Evolutionary conservation across 768 basidiomycete genomes (phyloP).

Genomic region (Coprinopsis cinerea): DNA sequence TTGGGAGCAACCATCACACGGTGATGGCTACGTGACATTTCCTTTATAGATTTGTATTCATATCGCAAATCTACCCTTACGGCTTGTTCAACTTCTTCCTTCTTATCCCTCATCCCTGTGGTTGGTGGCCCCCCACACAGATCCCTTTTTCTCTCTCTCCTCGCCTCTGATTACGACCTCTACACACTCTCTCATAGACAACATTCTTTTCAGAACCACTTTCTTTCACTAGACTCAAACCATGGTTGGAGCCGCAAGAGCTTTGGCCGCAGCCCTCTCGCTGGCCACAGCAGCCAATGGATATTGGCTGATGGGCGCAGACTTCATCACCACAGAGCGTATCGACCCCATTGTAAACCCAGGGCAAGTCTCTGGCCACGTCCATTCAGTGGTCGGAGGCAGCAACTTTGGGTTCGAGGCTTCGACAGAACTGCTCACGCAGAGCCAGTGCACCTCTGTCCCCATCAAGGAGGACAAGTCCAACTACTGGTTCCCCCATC

Average conservation of each 20-base stretch:
- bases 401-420: slow-evolving; percentile 43
- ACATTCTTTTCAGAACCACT: background rate
- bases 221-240: background rate
- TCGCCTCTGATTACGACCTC: slow-evolving; percentile 1
- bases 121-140: slow-evolving; percentile 3
- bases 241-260: slow-evolving; percentile 2
- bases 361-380: slow-evolving; percentile 40
- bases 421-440: slow-evolving; percentile 34
- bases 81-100: background rate
- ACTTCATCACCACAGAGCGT: slow-evolving; percentile 42
- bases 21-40: too few species aligned
- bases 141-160: slow-evolving; percentile 3
- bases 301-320: slow-evolving; percentile 10
- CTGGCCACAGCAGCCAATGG: slow-evolving; percentile 7
- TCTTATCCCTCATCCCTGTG: background rate
- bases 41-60: too few species aligned
- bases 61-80: too few species aligned
- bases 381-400: slow-evolving; percentile 47
- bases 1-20: too few species aligned
- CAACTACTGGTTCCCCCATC: slow-evolving; percentile 46
- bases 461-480: slow-evolving; percentile 51
- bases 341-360: slow-evolving; percentile 46
- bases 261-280: slow-evolving; percentile 5
- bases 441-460: slow-evolving; percentile 47
- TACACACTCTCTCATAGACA: slow-evolving; percentile 1